These are phyloP conservation scores for Yamadazyma akitaensis DNA, from an alignment of 805 yeast genomes.

Conservation along the genomic window DNA sequence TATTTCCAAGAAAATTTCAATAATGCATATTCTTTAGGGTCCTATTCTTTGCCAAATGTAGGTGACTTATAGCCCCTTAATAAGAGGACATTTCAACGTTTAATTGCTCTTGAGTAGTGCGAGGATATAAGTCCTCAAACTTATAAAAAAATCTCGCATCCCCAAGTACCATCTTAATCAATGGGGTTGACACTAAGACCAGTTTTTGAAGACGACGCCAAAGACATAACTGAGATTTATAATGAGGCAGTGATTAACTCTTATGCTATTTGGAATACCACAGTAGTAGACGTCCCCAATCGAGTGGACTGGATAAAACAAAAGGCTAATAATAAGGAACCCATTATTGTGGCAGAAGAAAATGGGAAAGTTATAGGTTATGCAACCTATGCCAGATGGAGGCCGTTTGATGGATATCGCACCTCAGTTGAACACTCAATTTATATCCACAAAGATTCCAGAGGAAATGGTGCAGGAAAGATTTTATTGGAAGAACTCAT, in stretches of 20 bases:
- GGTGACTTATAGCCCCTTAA: not conserved
- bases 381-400: conserved; percentile 5
- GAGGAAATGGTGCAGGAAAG: conserved; percentile 2
- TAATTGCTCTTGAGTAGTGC: not conserved
- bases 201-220: conserved; percentile 1
- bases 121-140: not conserved
- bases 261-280: conserved; percentile 3
- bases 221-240: conserved; percentile 2
- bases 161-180: not conserved
- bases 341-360: conserved; percentile 2
- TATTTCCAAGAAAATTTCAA: no score
- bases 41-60: not conserved
- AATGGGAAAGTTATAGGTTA: conserved; percentile 2
- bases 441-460: conserved; percentile 3
- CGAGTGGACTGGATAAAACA: conserved; percentile 1
- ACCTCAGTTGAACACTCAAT: conserved; percentile 4
- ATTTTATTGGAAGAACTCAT: conserved; percentile 3
- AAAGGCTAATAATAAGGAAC: not conserved
- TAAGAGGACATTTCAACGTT: not conserved
- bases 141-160: not conserved
- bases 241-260: conserved; percentile 6
- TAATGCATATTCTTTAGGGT: not conserved
- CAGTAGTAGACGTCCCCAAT: not conserved
- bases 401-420: conserved; percentile 5
- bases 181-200: not conserved